A percentile compares a stretch with the other conserved stretches of the same genome.
Conservation (phyloP, 129 eudicot genomes). For the Arctium lappa region DNA sequence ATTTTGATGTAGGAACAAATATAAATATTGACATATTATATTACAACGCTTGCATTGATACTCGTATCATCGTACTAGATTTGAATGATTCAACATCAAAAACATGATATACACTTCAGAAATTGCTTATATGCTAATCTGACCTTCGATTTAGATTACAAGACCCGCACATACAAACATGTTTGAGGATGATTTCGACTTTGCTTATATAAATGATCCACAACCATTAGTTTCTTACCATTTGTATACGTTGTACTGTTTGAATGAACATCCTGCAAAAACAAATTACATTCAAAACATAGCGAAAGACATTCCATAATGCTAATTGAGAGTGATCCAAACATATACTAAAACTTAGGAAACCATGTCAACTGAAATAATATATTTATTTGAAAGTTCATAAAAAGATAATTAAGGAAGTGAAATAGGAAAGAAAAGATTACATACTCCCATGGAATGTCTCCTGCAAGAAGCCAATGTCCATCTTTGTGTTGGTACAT, state of each 20-base stretch:
- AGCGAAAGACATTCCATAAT: too few relatives aligned
- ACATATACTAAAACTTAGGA: not conserved
- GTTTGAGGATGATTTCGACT: not conserved
- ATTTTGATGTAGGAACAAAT: not conserved
- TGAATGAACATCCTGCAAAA: constrained; percentile 27
- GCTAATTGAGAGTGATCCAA: too few relatives aligned
- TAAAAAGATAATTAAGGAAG: not conserved
- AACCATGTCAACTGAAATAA: not conserved
- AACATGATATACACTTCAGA: not conserved
- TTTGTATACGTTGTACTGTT: constrained; percentile 24
- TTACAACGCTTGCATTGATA: not conserved
- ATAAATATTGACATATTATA: not conserved
- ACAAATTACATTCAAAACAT: not conserved
- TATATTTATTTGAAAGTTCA: not conserved
- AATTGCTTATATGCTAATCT: not conserved
- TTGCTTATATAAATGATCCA: not conserved
- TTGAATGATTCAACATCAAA: not conserved
- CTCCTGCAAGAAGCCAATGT: constrained; percentile 32
- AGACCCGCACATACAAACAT: not conserved
- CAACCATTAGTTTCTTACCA: constrained; percentile 12
- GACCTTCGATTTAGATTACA: not conserved
- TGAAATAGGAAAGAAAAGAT: not conserved
- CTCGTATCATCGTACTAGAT: not conserved
- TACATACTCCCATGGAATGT: constrained; percentile 42
- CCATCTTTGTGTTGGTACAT: constrained; percentile 35